Evolutionary conservation across 805 yeast species (phyloP), one percentile per base, ranked within the genome.

Genomic region (Yarrowia deformans): DNA sequence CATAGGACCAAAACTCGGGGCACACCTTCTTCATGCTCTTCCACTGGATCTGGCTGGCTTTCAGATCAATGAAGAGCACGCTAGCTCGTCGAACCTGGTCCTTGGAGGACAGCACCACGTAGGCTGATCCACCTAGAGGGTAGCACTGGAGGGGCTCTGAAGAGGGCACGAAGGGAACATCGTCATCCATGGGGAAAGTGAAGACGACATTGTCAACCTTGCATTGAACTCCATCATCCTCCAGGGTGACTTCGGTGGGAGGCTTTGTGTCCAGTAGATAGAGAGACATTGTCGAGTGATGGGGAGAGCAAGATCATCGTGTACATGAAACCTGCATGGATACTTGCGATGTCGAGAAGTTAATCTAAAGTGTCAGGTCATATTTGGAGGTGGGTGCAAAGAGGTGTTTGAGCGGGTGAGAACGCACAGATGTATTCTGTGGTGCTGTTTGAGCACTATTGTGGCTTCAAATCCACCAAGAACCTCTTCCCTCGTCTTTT

Each of bases 1-100:
- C 66, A 14, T 60, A 60, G 14, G 50, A 23, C 66, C 66, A 60
- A 40, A 60, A 60, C 10, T 60, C 66, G 16, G 66, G 66, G 32
- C 66, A 60, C 13, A 45, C 66, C 32, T 29, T 34, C 52, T 60
- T 60, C 66, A 60, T 60, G 34, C 66, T 60, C 43, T 43, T 43
- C 66, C 66, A 56, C 16, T 56, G 66, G 8, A 56, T 32, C 37
- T 56, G 40, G 12, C 49, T 42, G 16, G 64, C 13, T 14, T 56
- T 60, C 19, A 45, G 52, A 13, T 60, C 49, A n/a, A 56, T 42
- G 12, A 42, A 45, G 5, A 60, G 52, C 52, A 60, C 66, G 16
- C 66, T 60, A 2, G 66, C 66, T 45, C 66, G 40, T 18, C 52
- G 19, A 2, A 60, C 52, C 9, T 60, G 66, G 52, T 60, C 52